Evolutionary conservation across 2,329 filamentous ascomycete genomes (phyloP).

Genomic region (Monosporascus sp.): DNA sequence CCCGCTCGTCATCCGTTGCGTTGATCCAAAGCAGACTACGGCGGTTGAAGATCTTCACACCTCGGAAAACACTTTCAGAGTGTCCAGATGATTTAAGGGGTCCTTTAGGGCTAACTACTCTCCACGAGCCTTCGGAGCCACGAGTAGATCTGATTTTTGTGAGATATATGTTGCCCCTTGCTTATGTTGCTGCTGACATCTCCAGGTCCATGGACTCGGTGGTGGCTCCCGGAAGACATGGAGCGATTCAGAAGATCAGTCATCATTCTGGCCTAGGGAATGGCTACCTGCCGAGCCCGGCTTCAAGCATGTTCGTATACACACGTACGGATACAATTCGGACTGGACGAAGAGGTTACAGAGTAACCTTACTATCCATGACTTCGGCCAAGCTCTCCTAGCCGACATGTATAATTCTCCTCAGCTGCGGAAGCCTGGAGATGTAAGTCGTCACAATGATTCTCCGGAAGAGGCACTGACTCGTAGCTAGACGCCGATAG

Average conservation of each 20-base stretch:
- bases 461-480: too few relatives aligned
- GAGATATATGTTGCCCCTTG: neutral
- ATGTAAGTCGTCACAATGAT: neutral
- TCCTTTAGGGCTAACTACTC: neutral
- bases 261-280: slow-evolving; percentile 10
- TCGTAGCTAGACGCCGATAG: slow-evolving; percentile 11
- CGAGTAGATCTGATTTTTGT: neutral
- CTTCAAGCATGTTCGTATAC: slow-evolving; percentile 9
- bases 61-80: neutral
- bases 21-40: too few relatives aligned
- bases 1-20: too few relatives aligned
- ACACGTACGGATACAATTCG: slow-evolving; percentile 11
- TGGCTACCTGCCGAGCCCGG: slow-evolving; percentile 12
- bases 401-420: slow-evolving; percentile 16
- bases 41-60: too few relatives aligned
- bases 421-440: slow-evolving; percentile 8
- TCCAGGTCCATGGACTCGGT: slow-evolving; percentile 7
- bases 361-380: slow-evolving; percentile 12
- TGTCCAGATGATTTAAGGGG: neutral
- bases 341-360: slow-evolving; percentile 6
- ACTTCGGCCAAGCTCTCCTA: slow-evolving; percentile 13
- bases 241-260: slow-evolving; percentile 3
- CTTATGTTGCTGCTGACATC: neutral
- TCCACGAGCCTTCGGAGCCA: neutral
- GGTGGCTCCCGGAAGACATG: slow-evolving; percentile 14